Base-by-base conservation (phyloP, 1,284 basidiomycete species). In the Austroboletus niveus region DNA sequence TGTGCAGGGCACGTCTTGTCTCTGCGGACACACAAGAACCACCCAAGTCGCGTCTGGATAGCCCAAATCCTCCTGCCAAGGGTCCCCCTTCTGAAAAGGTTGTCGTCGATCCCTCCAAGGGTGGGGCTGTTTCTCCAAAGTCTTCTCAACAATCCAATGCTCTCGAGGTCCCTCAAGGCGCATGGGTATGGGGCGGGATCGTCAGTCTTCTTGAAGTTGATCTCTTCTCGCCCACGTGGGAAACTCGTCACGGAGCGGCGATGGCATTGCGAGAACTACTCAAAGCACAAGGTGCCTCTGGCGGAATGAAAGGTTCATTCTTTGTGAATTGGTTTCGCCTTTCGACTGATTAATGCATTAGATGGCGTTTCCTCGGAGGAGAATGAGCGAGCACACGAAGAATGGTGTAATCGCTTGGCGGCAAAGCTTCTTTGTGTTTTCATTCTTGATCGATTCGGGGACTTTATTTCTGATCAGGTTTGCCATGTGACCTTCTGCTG, bases 361-460 rank as follows among this genome's bases (percentile, higher is more conserved):
- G 86, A 79, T 54, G 74, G 73, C 49, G 57, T 72, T 27, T 73
- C 79, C 9, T 60, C 60, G 55, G 73, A 72, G 48, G 82, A 85
- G 60, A 94, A 94, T 60, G 76, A 76, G 34, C 65, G 77, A 47
- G 73, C 76, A 0, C 93, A 96, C 63, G 87, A 91, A 68, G 77
- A 78, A 54, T 96, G 94, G 93, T 92, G 89, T 69, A 95, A 95
- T 59, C 85, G 89, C 53, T 74, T 98, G 15, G 89, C 94, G 2
- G 85, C 92, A 10, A 89, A 89, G 59, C 83, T 98, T 46, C 81
- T 99, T 2, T 91, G 87, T 58, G 85, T 99, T 11, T 90, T 99
- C 59, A 88, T 94, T n/a, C 78, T 98, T 17, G 97, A 99, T 70
- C 84, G 97, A 14, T 98, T 99, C 60, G 94, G 95, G 8, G 97